Evolutionary conservation across 805 yeast species (phyloP).

Genomic region (Kodamaea nitidulidarum): DNA sequence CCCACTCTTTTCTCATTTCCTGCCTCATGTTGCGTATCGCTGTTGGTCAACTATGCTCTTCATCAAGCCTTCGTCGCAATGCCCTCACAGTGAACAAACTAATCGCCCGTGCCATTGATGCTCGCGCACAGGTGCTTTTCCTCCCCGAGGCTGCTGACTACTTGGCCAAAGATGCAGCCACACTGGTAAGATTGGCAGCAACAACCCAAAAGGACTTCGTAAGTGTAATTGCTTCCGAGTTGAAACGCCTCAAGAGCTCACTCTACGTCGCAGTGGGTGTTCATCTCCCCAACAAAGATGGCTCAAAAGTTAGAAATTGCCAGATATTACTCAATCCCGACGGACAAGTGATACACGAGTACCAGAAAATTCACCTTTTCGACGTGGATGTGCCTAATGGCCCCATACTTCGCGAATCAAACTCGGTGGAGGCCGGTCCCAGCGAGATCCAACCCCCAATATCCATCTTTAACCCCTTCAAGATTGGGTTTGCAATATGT

Average conservation of each 20-base stretch:
- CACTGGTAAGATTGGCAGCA: slow-evolving; percentile 58
- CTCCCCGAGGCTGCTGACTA: slow-evolving; percentile 95
- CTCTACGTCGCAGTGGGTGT: slow-evolving; percentile 80
- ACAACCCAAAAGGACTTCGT: slow-evolving; percentile 36
- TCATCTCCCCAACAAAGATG: slow-evolving; percentile 63
- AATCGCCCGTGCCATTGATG: slow-evolving; percentile 57
- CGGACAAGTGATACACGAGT: slow-evolving; percentile 65
- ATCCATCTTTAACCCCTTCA: slow-evolving; percentile 36
- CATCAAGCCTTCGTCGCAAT: slow-evolving; percentile 57
- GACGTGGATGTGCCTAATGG: slow-evolving; percentile 84
- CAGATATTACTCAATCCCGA: slow-evolving; percentile 62
- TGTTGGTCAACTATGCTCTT: slow-evolving; percentile 82
- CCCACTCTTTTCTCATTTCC: too few species aligned
- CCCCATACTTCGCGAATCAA: slow-evolving; percentile 72
- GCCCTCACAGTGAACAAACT: slow-evolving; percentile 55
- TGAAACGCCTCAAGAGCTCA: slow-evolving; percentile 42
- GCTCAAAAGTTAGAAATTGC: slow-evolving; percentile 56
- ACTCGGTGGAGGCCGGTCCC: slow-evolving; percentile 77
- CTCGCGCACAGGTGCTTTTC: slow-evolving; percentile 66
- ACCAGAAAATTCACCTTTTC: slow-evolving; percentile 84
- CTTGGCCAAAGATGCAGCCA: slow-evolving; percentile 63
- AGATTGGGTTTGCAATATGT: slow-evolving; percentile 71
- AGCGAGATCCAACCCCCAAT: slow-evolving; percentile 51
- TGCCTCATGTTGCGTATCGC: slow-evolving; percentile 50
- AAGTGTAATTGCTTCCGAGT: slow-evolving; percentile 41